Conservation (phyloP, 2,329 filamentous ascomycete species). For the Aspergillus oerlinghausenensis region DNA sequence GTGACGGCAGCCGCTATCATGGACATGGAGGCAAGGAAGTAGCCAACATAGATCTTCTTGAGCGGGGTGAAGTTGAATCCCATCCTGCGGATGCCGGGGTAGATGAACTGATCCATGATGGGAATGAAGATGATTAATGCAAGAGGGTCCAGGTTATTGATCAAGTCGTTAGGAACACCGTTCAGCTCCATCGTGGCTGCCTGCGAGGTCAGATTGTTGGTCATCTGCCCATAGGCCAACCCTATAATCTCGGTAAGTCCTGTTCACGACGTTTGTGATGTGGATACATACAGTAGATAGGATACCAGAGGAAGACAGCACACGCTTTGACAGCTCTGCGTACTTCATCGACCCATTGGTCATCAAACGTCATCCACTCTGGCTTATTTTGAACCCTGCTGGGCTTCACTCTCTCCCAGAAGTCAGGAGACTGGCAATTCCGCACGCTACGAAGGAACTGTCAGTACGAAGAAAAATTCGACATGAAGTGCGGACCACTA, state of each 20-base stretch:
- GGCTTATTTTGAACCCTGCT: conserved; percentile 17
- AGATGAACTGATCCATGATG: conserved; percentile 49
- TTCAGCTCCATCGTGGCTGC: conserved; percentile 50
- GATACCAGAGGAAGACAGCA: conserved; percentile 60
- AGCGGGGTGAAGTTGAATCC: conserved; percentile 50
- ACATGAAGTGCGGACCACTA: conserved; percentile 1
- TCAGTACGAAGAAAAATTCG: conserved; percentile 2
- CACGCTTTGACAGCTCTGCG: conserved; percentile 63
- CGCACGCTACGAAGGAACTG: conserved; percentile 7
- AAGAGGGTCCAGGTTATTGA: conserved; percentile 51
- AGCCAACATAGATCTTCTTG: conserved; percentile 49
- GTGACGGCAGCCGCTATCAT: conserved; percentile 50
- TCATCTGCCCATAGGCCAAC: conserved; percentile 51
- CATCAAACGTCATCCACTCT: conserved; percentile 66
- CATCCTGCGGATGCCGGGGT: conserved; percentile 45
- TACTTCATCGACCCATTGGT: conserved; percentile 75
- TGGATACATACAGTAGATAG: conserved; percentile 38
- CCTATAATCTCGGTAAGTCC: conserved; percentile 20
- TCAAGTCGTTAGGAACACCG: conserved; percentile 52
- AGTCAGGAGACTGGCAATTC: conserved; percentile 15
- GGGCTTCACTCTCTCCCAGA: conserved; percentile 21
- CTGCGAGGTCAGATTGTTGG: conserved; percentile 52
- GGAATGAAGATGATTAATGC: conserved; percentile 52
- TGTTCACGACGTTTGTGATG: conserved; percentile 9
- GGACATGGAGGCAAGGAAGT: conserved; percentile 43